phyloP scores from a whole-genome alignment of 1,139 yeast species.

The Eremothecium cymbalariae region DNA sequence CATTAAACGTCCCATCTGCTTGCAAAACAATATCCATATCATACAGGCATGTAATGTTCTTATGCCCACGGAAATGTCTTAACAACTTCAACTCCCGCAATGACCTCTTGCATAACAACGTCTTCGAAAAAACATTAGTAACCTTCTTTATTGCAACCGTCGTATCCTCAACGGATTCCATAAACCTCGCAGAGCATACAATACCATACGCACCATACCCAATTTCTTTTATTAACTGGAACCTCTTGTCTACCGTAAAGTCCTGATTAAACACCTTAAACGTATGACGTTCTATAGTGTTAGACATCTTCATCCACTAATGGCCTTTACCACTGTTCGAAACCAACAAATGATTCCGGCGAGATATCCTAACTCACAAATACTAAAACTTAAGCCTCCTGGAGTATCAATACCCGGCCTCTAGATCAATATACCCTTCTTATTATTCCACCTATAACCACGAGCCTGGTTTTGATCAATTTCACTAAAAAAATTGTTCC shows the following conservation, averaged over 20 bases:
- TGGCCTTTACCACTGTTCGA: too few species aligned
- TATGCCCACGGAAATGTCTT: constrained; percentile 87
- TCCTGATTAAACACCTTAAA: constrained; percentile 80
- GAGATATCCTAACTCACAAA: too few species aligned
- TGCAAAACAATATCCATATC: constrained; percentile 74
- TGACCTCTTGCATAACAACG: constrained; percentile 82
- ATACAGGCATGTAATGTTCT: constrained; percentile 86
- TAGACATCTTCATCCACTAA: constrained; percentile 13
- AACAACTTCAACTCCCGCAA: constrained; percentile 78
- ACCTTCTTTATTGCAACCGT: constrained; percentile 92
- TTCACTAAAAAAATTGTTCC: too few species aligned
- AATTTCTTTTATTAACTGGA: constrained; percentile 77
- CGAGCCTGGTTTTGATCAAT: too few species aligned
- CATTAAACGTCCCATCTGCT: constrained; percentile 61
- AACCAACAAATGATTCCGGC: too few species aligned
- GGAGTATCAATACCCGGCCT: too few species aligned
- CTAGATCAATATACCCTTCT: too few species aligned
- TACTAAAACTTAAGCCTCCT: too few species aligned
- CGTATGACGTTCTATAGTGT: constrained; percentile 33
- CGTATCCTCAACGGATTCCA: constrained; percentile 58
- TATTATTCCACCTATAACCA: too few species aligned
- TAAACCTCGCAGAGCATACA: constrained; percentile 85
- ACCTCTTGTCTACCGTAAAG: constrained; percentile 76
- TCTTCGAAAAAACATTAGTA: constrained; percentile 82
- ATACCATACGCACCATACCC: constrained; percentile 98